These are phyloP conservation scores for Lagerstroemia speciosa DNA, from an alignment of 345 rosid genomes.

Conservation along the genomic window DNA sequence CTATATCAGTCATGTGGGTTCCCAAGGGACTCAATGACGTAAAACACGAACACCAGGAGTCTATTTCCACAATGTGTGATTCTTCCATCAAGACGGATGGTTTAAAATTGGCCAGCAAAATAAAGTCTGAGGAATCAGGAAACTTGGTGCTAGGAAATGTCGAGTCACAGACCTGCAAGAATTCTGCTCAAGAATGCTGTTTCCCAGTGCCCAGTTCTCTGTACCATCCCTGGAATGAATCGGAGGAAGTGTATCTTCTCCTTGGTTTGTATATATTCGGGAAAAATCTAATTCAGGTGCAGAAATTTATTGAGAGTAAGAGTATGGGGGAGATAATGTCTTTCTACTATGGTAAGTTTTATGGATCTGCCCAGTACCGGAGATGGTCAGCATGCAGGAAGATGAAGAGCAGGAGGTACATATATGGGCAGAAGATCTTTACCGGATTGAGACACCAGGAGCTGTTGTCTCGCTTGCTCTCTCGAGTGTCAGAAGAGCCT, in stretches of 20 bases:
- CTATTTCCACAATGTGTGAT: conserved; percentile 8
- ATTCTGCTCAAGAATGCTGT: conserved; percentile 8
- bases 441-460: conserved; percentile 48
- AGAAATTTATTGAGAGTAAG: conserved; percentile 37
- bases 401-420: conserved; percentile 30
- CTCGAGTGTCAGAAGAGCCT: conserved; percentile 26
- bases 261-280: conserved; percentile 61
- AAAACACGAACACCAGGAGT: conserved; percentile 17
- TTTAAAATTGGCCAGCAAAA: conserved; percentile 9
- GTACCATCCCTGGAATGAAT: conserved; percentile 23
- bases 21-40: conserved; percentile 12
- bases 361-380: conserved; percentile 29
- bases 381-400: conserved; percentile 50
- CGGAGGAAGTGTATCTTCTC: conserved; percentile 32
- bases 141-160: conserved; percentile 5
- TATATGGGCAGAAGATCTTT: conserved; percentile 45
- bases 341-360: conserved; percentile 51
- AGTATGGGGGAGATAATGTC: conserved; percentile 38
- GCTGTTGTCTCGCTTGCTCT: conserved; percentile 40
- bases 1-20: conserved; percentile 44
- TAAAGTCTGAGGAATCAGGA: conserved; percentile 8
- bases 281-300: conserved; percentile 41
- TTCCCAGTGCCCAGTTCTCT: conserved; percentile 31
- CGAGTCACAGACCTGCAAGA: conserved; percentile 10
- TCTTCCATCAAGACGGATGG: conserved; percentile 7